Conservation (phyloP, 371 early-diverging fungal species). For the Zychaea mexicana region DNA sequence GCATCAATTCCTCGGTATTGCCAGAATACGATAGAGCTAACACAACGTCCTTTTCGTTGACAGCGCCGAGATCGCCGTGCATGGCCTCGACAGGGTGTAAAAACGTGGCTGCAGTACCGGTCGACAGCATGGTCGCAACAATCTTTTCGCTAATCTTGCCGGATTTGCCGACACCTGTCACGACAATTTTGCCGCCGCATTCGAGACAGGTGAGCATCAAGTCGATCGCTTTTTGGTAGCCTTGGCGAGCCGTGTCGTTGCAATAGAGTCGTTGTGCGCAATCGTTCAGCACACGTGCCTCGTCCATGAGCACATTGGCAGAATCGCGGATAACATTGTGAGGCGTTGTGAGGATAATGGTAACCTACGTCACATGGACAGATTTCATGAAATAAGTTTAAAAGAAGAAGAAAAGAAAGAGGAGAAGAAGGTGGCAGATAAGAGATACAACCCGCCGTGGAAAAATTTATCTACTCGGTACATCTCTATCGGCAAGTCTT, state of each 20-base stretch:
- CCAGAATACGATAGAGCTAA: slow-evolving; percentile 67
- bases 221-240: slow-evolving; percentile 43
- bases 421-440: neutral
- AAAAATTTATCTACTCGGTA: slow-evolving; percentile 2
- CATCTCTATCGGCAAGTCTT: no score
- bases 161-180: slow-evolving; percentile 71
- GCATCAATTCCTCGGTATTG: slow-evolving; percentile 61
- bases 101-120: slow-evolving; percentile 57
- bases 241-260: slow-evolving; percentile 24
- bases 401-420: neutral
- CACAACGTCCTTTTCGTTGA: slow-evolving; percentile 54
- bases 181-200: slow-evolving; percentile 55
- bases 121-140: slow-evolving; percentile 65
- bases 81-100: slow-evolving; percentile 68
- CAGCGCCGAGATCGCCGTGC: slow-evolving; percentile 66
- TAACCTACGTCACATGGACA: neutral
- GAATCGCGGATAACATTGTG: slow-evolving; percentile 12
- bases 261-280: slow-evolving; percentile 38
- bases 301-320: slow-evolving; percentile 23
- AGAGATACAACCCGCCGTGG: neutral
- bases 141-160: slow-evolving; percentile 67
- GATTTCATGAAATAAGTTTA: neutral
- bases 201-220: slow-evolving; percentile 38
- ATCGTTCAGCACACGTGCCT: slow-evolving; percentile 35
- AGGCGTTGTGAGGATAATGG: slow-evolving; percentile 1